A percentile compares a stretch with the other conserved stretches of the same genome.
Evolutionary conservation across 1,284 basidiomycete species (phyloP).

Genomic region (Marasmius tenuissimus): DNA sequence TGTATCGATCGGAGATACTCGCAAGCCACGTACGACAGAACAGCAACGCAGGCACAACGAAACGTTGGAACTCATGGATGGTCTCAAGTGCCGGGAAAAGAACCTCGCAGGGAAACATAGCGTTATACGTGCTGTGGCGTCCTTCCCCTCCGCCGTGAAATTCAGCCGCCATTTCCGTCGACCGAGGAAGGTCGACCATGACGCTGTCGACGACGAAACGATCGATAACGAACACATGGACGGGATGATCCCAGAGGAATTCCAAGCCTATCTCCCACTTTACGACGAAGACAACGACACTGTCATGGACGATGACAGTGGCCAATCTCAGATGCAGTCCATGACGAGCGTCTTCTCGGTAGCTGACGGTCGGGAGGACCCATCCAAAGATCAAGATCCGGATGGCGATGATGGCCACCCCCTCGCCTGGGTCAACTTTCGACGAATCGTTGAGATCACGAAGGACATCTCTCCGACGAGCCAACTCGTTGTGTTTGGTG

Average conservation of each 20-base stretch:
- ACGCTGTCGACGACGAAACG: background rate
- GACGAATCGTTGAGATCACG: background rate
- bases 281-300: background rate
- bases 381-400: background rate
- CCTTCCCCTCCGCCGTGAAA: background rate
- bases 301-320: background rate
- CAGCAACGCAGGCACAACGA: background rate
- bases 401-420: background rate
- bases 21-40: background rate
- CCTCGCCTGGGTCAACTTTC: background rate
- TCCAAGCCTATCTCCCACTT: too few relatives aligned
- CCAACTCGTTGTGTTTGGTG: background rate
- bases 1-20: background rate
- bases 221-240: too few relatives aligned
- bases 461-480: background rate
- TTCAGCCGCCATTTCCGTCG: background rate
- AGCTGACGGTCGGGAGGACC: background rate
- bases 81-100: background rate
- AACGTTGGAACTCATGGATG: background rate
- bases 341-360: background rate
- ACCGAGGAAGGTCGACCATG: background rate
- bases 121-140: constrained; percentile 10
- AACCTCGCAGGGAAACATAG: constrained; percentile 1
- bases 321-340: background rate
- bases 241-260: too few relatives aligned